Evolutionary conservation across 768 basidiomycete species (phyloP), one percentile per base, ranked within the genome.

Genomic region (Suillus variegatus): DNA sequence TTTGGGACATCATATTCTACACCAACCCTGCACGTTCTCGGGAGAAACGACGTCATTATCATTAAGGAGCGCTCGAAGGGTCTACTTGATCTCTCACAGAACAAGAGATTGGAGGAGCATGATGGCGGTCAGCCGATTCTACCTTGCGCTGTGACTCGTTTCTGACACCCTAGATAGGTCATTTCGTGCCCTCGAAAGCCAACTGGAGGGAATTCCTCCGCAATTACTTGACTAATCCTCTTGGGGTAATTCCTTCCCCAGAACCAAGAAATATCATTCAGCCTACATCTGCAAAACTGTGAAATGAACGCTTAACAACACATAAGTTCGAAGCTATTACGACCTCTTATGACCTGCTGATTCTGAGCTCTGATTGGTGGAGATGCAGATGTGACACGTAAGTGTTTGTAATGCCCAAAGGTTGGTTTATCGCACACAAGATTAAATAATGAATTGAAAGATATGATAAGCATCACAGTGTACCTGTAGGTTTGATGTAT

Each of bases 131-230:
- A 38, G 88, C 77, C 22, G 22, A 49, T 6, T n/a, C 47, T n/a
- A 28, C 49, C 18, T 28, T 25, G 16, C 3, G 18, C 54, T 54
- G 3, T 18, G 6, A 49, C 18, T 61, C 20, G 60, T 61, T 57
- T 51, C 16, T 44, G 16, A 64, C 40, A 9, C 18, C 14, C 60
- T 56, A 36, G 25, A 25, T 69, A 94, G 93, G 92, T 9, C 93
- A 95, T 75, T 93, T 93, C 69, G 87, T 95, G 4, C 94, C 94
- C 2, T 89, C 88, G 12, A 92, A 90, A 69, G 86, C 84, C 1
- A 82, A 78, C 51, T 95, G 92, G 93, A 82, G 90, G 38, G 84
- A 82, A 69, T 94, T 95, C 76, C 79, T 95, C 61, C 82, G 82
- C 57, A 85, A 85, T 9, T 95, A 90, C 73, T 78, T 93, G 68